Evolutionary conservation across 768 basidiomycete species (phyloP).

Genomic region (Chalciporus sphaerocephalus): DNA sequence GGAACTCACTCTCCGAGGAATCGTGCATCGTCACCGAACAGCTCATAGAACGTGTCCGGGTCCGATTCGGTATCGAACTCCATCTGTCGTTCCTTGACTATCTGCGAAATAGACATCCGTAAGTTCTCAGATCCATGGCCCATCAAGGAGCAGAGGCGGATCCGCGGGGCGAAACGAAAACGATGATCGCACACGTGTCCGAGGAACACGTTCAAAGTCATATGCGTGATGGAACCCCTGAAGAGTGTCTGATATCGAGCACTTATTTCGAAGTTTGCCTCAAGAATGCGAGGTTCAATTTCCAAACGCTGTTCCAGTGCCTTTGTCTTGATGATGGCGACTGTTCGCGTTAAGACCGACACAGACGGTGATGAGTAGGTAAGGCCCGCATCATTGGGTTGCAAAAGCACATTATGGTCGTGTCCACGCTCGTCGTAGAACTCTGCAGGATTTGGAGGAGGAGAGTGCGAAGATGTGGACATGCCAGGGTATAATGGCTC

Average conservation of each 20-base stretch:
- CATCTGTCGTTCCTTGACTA: slow-evolving; percentile 86
- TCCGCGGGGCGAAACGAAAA: slow-evolving; percentile 6
- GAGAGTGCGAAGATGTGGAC: slow-evolving; percentile 15
- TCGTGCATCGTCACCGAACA: slow-evolving; percentile 74
- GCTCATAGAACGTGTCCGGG: slow-evolving; percentile 70
- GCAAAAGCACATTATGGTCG: background rate
- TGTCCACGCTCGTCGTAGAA: slow-evolving; percentile 13
- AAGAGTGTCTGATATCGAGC: background rate
- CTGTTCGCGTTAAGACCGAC: slow-evolving; percentile 48
- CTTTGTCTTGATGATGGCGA: slow-evolving; percentile 82
- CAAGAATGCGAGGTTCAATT: slow-evolving; percentile 74
- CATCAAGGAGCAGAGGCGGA: too few species aligned
- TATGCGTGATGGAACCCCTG: slow-evolving; percentile 1
- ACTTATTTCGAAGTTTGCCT: slow-evolving; percentile 77
- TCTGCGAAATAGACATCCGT: slow-evolving; percentile 40
- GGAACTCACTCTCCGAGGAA: slow-evolving; percentile 71
- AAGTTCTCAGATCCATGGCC: slow-evolving; percentile 11
- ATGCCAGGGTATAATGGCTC: slow-evolving; percentile 15
- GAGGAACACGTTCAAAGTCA: slow-evolving; percentile 2
- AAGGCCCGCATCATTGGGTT: slow-evolving; percentile 4
- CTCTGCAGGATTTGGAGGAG: slow-evolving; percentile 14
- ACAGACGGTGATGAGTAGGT: slow-evolving; percentile 8
- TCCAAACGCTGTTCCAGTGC: slow-evolving; percentile 71
- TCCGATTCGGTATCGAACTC: slow-evolving; percentile 82
- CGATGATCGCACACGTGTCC: slow-evolving; percentile 7